Evolutionary conservation across 495 filamentous ascomycete species (phyloP).

Genomic region (Articulospora tetracladia): DNA sequence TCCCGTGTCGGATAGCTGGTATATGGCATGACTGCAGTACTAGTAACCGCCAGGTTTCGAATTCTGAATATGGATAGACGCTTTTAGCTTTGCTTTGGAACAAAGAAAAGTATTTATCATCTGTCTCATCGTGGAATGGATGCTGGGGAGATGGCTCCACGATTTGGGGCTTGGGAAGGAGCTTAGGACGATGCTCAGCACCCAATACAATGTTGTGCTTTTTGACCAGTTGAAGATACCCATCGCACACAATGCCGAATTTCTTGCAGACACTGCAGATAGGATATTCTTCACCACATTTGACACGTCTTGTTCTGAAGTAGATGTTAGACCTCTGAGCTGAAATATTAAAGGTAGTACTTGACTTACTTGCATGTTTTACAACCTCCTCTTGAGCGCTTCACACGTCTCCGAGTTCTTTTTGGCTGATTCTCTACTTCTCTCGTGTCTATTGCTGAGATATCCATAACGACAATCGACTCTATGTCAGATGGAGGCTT

Average conservation of each 20-base stretch:
- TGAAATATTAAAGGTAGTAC: not conserved
- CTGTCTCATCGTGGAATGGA: not conserved
- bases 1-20: not conserved
- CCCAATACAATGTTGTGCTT: not conserved
- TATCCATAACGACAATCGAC: too few species aligned
- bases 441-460: not conserved
- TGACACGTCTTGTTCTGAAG: constrained; percentile 53
- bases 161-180: not conserved
- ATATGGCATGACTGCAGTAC: not conserved
- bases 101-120: constrained; percentile 19
- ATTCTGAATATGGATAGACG: not conserved
- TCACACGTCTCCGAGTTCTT: not conserved
- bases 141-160: not conserved
- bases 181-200: not conserved
- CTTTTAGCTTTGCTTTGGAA: not conserved
- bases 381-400: constrained; percentile 39
- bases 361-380: constrained; percentile 48
- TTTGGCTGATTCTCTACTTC: not conserved
- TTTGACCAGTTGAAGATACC: constrained; percentile 40
- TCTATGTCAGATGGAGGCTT: too few species aligned
- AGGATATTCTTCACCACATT: constrained; percentile 60
- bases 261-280: constrained; percentile 50
- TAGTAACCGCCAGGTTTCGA: not conserved
- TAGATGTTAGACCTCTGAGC: constrained; percentile 15
- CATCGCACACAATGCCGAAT: constrained; percentile 42